Percentiles rank a stretch among this genome's conserved stretches.
Evolutionary conservation across 306 rosid species (phyloP).

Genomic region (Nissolia schottii): DNA sequence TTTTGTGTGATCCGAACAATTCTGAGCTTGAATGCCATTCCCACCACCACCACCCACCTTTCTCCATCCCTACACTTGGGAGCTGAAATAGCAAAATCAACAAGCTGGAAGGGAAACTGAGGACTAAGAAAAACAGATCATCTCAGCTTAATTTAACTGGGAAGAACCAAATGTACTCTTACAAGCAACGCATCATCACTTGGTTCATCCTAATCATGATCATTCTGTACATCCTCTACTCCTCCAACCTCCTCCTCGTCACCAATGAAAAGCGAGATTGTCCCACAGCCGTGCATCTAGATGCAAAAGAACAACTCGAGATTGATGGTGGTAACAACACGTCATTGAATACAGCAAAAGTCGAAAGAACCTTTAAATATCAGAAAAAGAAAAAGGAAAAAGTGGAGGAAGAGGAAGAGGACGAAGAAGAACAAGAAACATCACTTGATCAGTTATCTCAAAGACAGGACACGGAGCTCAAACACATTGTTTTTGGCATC

Average conservation of each 20-base stretch:
- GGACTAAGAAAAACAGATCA: slow-evolving; percentile 7
- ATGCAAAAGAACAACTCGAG: slow-evolving; percentile 22
- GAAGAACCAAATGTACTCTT: slow-evolving; percentile 20
- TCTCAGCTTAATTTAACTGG: slow-evolving; percentile 10
- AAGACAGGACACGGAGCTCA: slow-evolving; percentile 40
- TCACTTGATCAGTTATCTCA: slow-evolving; percentile 15
- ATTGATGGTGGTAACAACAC: slow-evolving; percentile 10
- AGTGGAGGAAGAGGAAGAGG: neutral
- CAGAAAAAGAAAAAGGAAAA: neutral
- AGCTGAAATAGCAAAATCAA: neutral
- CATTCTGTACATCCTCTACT: slow-evolving; percentile 43
- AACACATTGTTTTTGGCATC: slow-evolving; percentile 73
- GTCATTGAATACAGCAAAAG: neutral
- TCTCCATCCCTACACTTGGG: slow-evolving; percentile 14
- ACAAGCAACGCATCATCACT: slow-evolving; percentile 34
- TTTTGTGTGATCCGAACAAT: slow-evolving; percentile 42
- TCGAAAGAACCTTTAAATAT: neutral
- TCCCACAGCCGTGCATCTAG: slow-evolving; percentile 15
- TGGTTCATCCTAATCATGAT: slow-evolving; percentile 44
- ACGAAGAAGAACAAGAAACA: neutral
- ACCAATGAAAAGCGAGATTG: slow-evolving; percentile 30
- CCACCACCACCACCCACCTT: slow-evolving; percentile 14
- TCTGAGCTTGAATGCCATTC: slow-evolving; percentile 19
- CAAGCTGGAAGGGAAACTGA: slow-evolving; percentile 18
- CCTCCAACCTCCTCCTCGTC: slow-evolving; percentile 53